Evolutionary conservation across 2,329 filamentous ascomycete genomes (phyloP).

Genomic region (Hypoxylon sp.): DNA sequence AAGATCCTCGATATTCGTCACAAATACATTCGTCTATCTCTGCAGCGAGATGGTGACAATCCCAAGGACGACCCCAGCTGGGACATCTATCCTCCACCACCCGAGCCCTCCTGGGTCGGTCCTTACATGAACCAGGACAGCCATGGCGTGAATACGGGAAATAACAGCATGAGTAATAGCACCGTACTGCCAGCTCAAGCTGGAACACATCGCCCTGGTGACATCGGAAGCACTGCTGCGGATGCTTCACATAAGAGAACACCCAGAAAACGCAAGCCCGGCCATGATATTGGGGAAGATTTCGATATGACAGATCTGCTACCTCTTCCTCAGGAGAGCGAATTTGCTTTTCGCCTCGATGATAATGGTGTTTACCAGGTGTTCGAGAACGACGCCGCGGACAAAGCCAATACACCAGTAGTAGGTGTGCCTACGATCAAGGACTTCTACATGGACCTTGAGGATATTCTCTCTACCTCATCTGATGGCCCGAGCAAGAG

Average conservation of each 20-base stretch:
- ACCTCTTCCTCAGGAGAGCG: constrained; percentile 76
- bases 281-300: constrained; percentile 90
- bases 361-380: constrained; percentile 92
- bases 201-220: constrained; percentile 45
- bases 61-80: constrained; percentile 86
- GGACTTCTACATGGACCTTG: constrained; percentile 96
- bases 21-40: constrained; percentile 87
- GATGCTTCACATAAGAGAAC: constrained; percentile 57
- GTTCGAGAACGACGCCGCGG: constrained; percentile 75
- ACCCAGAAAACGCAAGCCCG: constrained; percentile 80
- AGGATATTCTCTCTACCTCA: constrained; percentile 86
- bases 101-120: constrained; percentile 87
- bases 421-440: constrained; percentile 90
- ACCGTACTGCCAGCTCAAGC: constrained; percentile 54
- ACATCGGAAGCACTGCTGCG: constrained; percentile 48
- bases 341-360: constrained; percentile 83
- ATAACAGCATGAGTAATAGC: constrained; percentile 62
- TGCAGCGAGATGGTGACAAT: constrained; percentile 85
- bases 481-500: constrained; percentile 97
- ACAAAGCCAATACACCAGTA: constrained; percentile 74
- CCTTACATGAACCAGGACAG: constrained; percentile 57
- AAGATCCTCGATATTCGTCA: constrained; percentile 87
- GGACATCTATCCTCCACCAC: constrained; percentile 91
- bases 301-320: constrained; percentile 84
- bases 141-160: constrained; percentile 52